These are phyloP conservation scores for Plasmodium ovale DNA, from an alignment of 169 alveolate genomes.

Conservation along the genomic window DNA sequence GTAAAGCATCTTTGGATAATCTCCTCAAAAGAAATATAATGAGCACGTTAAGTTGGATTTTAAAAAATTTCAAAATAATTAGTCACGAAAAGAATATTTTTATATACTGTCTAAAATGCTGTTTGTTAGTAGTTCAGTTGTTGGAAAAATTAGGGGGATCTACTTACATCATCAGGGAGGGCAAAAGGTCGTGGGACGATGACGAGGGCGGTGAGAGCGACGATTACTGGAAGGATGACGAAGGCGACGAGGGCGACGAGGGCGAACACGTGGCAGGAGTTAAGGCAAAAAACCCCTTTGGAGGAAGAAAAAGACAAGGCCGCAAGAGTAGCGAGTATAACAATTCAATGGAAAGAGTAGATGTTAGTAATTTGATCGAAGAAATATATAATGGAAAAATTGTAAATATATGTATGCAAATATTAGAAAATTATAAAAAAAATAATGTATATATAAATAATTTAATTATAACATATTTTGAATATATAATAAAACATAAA, in stretches of 20 bases:
- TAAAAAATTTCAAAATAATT: conserved; percentile 50
- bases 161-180: conserved; percentile 35
- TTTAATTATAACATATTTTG: conserved; percentile 58
- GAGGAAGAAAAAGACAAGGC: not conserved
- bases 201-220: not conserved
- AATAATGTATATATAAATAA: conserved; percentile 44
- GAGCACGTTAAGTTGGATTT: conserved; percentile 56
- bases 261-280: not conserved
- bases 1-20: conserved; percentile 50
- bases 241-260: not conserved
- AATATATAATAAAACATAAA: conserved; percentile 46
- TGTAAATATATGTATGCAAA: conserved; percentile 61
- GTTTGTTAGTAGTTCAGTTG: conserved; percentile 22
- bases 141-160: conserved; percentile 58
- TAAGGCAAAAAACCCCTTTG: not conserved
- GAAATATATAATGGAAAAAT: conserved; percentile 69
- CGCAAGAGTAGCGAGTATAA: not conserved
- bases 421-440: conserved; percentile 48
- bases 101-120: conserved; percentile 35
- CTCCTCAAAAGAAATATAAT: conserved; percentile 31
- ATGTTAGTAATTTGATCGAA: conserved; percentile 18
- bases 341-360: conserved; percentile 30
- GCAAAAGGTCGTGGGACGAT: conserved; percentile 11
- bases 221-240: not conserved
- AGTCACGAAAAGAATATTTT: conserved; percentile 65